A percentile compares a stretch with the other conserved stretches of the same genome.
Evolutionary conservation across 495 filamentous ascomycete genomes (phyloP).

Genomic region (Penicillium manginii): DNA sequence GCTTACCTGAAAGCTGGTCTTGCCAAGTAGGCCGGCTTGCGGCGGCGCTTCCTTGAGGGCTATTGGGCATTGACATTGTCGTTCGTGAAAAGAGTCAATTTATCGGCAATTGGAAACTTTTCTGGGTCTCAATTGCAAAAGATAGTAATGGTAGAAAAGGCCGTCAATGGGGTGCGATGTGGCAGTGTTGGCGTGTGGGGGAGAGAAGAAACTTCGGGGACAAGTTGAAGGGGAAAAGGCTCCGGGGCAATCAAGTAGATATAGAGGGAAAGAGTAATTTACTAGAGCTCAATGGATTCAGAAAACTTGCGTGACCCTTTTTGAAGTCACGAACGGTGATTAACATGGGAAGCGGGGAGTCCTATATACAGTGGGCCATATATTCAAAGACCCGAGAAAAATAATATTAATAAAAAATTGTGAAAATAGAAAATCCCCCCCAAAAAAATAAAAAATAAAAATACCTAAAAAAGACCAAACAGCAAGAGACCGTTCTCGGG

Average conservation of each 20-base stretch:
- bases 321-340: slow-evolving; percentile 31
- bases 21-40: slow-evolving; percentile 47
- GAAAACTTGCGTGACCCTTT: slow-evolving; percentile 27
- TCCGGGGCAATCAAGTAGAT: slow-evolving; percentile 6
- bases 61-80: slow-evolving; percentile 38
- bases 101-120: not conserved
- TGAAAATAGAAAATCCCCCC: slow-evolving; percentile 3
- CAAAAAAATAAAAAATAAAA: slow-evolving; percentile 4
- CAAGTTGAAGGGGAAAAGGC: slow-evolving; percentile 13
- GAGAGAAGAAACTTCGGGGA: slow-evolving; percentile 9
- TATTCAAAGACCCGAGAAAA: slow-evolving; percentile 28
- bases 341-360: slow-evolving; percentile 46
- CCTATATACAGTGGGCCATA: slow-evolving; percentile 50
- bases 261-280: slow-evolving; percentile 23
- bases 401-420: slow-evolving; percentile 15
- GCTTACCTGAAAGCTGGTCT: slow-evolving; percentile 56
- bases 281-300: slow-evolving; percentile 26
- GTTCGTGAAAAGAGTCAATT: slow-evolving; percentile 8
- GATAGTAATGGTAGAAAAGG: not conserved
- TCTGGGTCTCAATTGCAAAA: slow-evolving; percentile 2
- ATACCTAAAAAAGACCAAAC: slow-evolving; percentile 1
- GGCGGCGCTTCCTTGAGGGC: slow-evolving; percentile 24
- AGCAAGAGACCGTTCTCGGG: slow-evolving; percentile 25
- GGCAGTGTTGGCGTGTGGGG: slow-evolving; percentile 15
- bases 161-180: not conserved